These are phyloP conservation scores for Amanita jacksonii DNA, from an alignment of 768 basidiomycete genomes.

Conservation along the genomic window DNA sequence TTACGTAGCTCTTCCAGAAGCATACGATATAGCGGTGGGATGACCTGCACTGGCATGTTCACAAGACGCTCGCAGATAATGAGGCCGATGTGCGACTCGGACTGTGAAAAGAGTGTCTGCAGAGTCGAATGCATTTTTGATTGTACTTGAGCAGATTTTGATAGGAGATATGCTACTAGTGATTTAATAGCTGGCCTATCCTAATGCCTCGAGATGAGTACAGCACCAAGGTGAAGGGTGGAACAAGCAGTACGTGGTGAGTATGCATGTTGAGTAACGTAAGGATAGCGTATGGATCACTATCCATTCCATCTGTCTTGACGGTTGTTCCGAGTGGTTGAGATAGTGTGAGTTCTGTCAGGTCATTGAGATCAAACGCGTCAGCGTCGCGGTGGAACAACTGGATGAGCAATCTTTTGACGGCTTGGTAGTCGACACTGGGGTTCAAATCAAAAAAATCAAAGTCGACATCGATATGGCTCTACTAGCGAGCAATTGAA, in stretches of 20 bases:
- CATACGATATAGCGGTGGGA: constrained; percentile 91
- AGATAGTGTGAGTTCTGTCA: constrained; percentile 71
- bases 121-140: constrained; percentile 46
- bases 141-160: constrained; percentile 41
- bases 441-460: constrained; percentile 90
- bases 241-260: constrained; percentile 43
- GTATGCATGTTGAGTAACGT: constrained; percentile 73
- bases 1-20: constrained; percentile 72
- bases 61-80: constrained; percentile 82
- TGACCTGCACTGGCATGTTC: constrained; percentile 92
- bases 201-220: constrained; percentile 26
- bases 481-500: constrained; percentile 26
- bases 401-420: constrained; percentile 64
- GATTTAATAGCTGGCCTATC: constrained; percentile 62
- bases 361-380: constrained; percentile 54
- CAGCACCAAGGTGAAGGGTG: no score
- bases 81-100: constrained; percentile 59
- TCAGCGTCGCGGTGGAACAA: constrained; percentile 72
- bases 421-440: constrained; percentile 74
- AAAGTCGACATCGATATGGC: constrained; percentile 79
- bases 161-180: constrained; percentile 59
- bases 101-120: constrained; percentile 41
- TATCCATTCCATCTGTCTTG: constrained; percentile 84
- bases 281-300: constrained; percentile 85
- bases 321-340: constrained; percentile 85